Percentiles rank a stretch among this genome's conserved stretches.
Evolutionary conservation across 2,329 filamentous ascomycete species (phyloP).

Genomic region (Cercospora brassicicola): DNA sequence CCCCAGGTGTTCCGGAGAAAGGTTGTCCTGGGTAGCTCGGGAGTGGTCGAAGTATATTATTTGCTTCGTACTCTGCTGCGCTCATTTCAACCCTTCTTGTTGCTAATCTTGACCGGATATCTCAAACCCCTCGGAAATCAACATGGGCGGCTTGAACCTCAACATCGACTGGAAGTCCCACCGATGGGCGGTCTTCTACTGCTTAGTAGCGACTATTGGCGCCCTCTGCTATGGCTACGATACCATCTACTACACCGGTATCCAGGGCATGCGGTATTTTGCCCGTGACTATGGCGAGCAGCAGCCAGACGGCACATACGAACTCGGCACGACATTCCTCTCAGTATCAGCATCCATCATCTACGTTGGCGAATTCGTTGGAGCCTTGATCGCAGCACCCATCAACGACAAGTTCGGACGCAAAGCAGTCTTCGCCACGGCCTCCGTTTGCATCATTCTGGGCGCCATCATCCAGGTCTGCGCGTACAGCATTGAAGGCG

Average conservation of each 20-base stretch:
- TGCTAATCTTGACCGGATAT: neutral
- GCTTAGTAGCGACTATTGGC: constrained; percentile 27
- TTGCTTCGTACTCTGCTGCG: neutral
- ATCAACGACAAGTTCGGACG: constrained; percentile 29
- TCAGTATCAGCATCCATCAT: constrained; percentile 29
- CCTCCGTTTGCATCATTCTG: constrained; percentile 23
- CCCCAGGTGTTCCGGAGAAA: neutral
- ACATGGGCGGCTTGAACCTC: constrained; percentile 24
- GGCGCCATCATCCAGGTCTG: constrained; percentile 28
- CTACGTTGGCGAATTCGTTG: constrained; percentile 28
- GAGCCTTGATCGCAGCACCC: constrained; percentile 24
- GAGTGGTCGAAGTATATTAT: neutral
- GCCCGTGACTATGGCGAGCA: constrained; percentile 23
- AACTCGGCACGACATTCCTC: constrained; percentile 24
- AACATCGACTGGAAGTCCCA: constrained; percentile 28
- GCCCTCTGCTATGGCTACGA: constrained; percentile 28
- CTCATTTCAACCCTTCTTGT: neutral
- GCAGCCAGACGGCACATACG: constrained; percentile 20
- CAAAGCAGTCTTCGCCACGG: constrained; percentile 25
- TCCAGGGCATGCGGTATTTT: constrained; percentile 27
- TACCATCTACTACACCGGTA: constrained; percentile 29
- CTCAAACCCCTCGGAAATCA: neutral
- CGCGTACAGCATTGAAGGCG: constrained; percentile 24
- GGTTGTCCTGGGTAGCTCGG: neutral
- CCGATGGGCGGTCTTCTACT: constrained; percentile 27